Base-by-base conservation (phyloP, 257 asterid species). In the Jasminum sambac region DNA sequence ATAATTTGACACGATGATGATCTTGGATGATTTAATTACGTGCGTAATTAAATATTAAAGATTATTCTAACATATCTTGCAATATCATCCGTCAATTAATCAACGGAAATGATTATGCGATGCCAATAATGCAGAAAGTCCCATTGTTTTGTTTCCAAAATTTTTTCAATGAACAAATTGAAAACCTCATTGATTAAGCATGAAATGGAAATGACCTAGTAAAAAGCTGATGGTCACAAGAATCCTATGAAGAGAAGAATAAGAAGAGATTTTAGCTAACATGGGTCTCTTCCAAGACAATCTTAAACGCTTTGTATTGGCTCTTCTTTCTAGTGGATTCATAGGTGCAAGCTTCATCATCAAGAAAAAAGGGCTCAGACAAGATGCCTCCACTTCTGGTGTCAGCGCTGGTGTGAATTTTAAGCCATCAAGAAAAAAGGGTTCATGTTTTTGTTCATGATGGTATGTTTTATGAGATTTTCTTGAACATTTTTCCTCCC, bases 341-440 rank as follows among this genome's bases (percentile, higher is more conserved):
- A 86, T 91, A n/a, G 97, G 97, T 24, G 78, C 90, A 16, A 91
- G 97, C 78, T 89, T 91, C 44, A 89, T 91, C 79, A 84, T 91
- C 74, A 91, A 89, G 87, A 89, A 89, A 80, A 91, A 87, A 79
- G 97, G 97, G 69, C 95, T 89, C 42, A 68, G 88, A 72, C 66
- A 84, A 80, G 97, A 96, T 69, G 92, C 96, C 41, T 85, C 89
- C 2, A 81, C 74, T 72, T 84, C 97, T 55, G 96, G 97, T 63
- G 84, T 89, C 72, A 79, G 96, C 81, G 97, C 95, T 78, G 95
- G 96, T 55, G 25, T 59, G 37, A 23, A 6, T 65, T 42, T 46
- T 16, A 17, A 17, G 36, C 10, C 48, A 19, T n/a, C n/a, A n/a
- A n/a, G n/a, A n/a, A n/a, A n/a, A n/a, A n/a, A n/a, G n/a, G n/a